Base-by-base conservation (phyloP, 2,329 filamentous ascomycete species). In the Nigrospora oryzae region DNA sequence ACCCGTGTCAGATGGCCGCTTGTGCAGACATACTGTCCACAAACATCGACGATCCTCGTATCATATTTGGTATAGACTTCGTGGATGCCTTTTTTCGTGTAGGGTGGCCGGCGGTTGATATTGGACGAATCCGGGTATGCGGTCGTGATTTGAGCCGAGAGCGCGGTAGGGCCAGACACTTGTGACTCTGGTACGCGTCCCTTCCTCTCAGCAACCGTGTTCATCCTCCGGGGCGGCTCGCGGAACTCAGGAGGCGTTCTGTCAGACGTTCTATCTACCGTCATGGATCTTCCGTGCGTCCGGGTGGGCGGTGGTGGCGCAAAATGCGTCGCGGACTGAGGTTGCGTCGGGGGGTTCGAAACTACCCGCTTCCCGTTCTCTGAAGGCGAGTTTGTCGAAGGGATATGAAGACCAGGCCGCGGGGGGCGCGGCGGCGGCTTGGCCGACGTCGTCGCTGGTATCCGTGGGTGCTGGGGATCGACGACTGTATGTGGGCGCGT, bases 61-160 rank as follows among this genome's bases (percentile, higher is more conserved):
- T 97, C 93, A 53, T 95, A 93, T 55, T 88, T 89, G 3, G 86
- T 90, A 30, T 76, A 67, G 46, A 98, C 90, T 51, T 91, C 86
- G 42, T 75, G 75, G n/a, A 78, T 76, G 0, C 86, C 84, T 36
- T 81, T 75, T 54, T 82, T 84, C 53, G 87, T 81, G 42, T 76
- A 77, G 0, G 93, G 93, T 14, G 88, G 85, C 40, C 89, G 79
- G 41, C 93, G 81, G 59, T 96, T 98, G 2, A 88, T 80, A 52
- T 84, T 83, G 2, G 89, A 87, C 2, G 85, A 73, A 63, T 98
- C 90, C 0, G 93, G 93, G 60, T 87, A 96, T 41, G 86, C 78
- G 10, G 75, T 77, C 16, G 69, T 68, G 41, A 69, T 63, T 11
- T 79, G 71, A 13, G 72, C 62, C 1, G 74, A 60, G 36, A 79